These are phyloP conservation scores for Cryomyces minteri DNA, from an alignment of 495 filamentous ascomycete species.

Conservation along the genomic window DNA sequence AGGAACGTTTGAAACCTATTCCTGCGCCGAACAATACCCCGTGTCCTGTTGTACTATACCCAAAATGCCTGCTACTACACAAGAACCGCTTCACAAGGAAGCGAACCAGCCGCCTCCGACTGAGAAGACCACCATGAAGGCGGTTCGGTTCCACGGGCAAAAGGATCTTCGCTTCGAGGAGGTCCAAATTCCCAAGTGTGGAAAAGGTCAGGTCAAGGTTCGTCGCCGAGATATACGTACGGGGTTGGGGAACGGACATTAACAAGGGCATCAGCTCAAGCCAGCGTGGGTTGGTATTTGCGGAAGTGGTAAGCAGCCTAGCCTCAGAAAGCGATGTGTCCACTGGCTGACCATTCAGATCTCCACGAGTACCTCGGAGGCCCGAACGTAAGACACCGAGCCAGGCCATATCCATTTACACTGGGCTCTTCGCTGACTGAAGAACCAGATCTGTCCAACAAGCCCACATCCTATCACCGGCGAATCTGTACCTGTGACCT, in stretches of 20 bases:
- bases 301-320: conserved; percentile 20
- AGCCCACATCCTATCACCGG: conserved; percentile 39
- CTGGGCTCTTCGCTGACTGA: background rate
- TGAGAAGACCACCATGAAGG: conserved; percentile 14
- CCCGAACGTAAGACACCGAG: conserved; percentile 17
- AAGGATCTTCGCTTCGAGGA: conserved; percentile 20
- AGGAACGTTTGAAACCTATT: too few relatives aligned
- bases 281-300: conserved; percentile 41
- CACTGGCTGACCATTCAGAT: conserved; percentile 17
- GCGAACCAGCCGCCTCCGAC: too few relatives aligned
- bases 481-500: conserved; percentile 33
- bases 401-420: background rate
- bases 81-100: too few relatives aligned
- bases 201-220: conserved; percentile 18
- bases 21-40: too few relatives aligned
- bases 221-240: background rate
- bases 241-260: too few relatives aligned
- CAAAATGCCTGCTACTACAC: too few relatives aligned
- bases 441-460: conserved; percentile 20
- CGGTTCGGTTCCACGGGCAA: conserved; percentile 21
- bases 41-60: too few relatives aligned
- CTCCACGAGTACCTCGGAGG: conserved; percentile 43
- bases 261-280: conserved; percentile 18
- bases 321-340: too few relatives aligned
- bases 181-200: conserved; percentile 17